phyloP scores from a whole-genome alignment of 768 basidiomycete species.

The Butyriboletus loyo region DNA sequence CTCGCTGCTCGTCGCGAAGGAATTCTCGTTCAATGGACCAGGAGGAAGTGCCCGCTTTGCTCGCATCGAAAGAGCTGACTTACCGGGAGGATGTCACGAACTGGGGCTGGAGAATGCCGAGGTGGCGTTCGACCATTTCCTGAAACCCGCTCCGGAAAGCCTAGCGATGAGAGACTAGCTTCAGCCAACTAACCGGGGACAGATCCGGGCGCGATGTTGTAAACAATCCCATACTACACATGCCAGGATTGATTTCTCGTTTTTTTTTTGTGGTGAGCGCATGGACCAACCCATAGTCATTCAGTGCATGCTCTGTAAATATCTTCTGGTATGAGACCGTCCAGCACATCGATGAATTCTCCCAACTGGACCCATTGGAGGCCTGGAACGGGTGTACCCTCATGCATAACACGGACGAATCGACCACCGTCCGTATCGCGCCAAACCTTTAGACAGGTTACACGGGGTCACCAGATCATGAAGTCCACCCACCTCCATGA shows the following conservation, averaged over 20 bases:
- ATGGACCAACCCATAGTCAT: background rate
- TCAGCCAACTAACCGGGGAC: background rate
- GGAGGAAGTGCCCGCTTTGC: constrained; percentile 33
- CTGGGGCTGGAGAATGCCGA: constrained; percentile 40
- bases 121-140: background rate
- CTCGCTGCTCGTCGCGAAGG: constrained; percentile 21
- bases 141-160: background rate
- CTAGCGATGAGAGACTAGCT: background rate
- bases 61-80: constrained; percentile 47
- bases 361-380: constrained; percentile 38
- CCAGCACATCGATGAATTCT: constrained; percentile 34
- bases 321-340: constrained; percentile 34
- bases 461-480: background rate
- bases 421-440: constrained; percentile 13
- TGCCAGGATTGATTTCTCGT: no score
- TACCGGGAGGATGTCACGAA: constrained; percentile 43
- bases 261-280: background rate
- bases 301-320: constrained; percentile 23
- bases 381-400: constrained; percentile 38
- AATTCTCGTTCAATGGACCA: constrained; percentile 46
- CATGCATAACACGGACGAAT: constrained; percentile 44
- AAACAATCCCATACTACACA: background rate
- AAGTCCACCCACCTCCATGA: constrained; percentile 40
- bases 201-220: background rate
- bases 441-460: constrained; percentile 38